Conservation (phyloP, 768 basidiomycete genomes). For the Mycena leptocephala region DNA sequence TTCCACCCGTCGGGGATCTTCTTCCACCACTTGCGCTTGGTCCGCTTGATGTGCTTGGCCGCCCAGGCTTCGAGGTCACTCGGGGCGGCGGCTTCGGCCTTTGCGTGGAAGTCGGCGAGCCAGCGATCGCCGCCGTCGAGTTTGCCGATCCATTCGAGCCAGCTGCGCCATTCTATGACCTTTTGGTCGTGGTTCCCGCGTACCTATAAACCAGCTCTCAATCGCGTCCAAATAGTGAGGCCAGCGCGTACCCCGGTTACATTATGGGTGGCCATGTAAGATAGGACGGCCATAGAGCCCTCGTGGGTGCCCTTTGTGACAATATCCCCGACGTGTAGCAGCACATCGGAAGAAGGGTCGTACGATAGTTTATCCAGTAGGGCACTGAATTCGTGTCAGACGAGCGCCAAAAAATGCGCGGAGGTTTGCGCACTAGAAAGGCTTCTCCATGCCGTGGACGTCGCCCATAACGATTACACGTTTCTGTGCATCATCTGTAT, state of each 20-base stretch:
- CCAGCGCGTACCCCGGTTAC: conserved; percentile 74
- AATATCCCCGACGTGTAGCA: conserved; percentile 91
- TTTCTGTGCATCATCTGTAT: conserved; percentile 63
- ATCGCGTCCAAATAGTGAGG: neutral
- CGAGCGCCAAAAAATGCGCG: neutral
- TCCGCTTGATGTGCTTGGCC: conserved; percentile 45
- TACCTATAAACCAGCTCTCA: neutral
- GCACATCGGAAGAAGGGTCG: conserved; percentile 70
- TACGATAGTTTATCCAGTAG: conserved; percentile 78
- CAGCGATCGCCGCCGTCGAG: conserved; percentile 67
- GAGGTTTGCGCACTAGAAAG: conserved; percentile 69
- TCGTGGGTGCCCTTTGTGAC: conserved; percentile 76
- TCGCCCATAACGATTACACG: conserved; percentile 90
- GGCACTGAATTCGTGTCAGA: conserved; percentile 56
- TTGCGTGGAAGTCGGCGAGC: conserved; percentile 65
- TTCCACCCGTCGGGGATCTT: conserved; percentile 80
- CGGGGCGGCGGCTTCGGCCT: conserved; percentile 47
- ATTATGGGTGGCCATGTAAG: conserved; percentile 74
- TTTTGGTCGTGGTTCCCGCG: conserved; percentile 96
- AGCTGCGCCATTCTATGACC: conserved; percentile 91
- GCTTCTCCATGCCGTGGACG: conserved; percentile 85
- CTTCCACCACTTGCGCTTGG: conserved; percentile 60
- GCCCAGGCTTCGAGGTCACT: conserved; percentile 61
- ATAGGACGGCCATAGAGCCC: conserved; percentile 75
- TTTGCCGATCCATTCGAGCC: conserved; percentile 84